Base-by-base conservation (phyloP, 331 rosid species). In the Rosa hybrid region DNA sequence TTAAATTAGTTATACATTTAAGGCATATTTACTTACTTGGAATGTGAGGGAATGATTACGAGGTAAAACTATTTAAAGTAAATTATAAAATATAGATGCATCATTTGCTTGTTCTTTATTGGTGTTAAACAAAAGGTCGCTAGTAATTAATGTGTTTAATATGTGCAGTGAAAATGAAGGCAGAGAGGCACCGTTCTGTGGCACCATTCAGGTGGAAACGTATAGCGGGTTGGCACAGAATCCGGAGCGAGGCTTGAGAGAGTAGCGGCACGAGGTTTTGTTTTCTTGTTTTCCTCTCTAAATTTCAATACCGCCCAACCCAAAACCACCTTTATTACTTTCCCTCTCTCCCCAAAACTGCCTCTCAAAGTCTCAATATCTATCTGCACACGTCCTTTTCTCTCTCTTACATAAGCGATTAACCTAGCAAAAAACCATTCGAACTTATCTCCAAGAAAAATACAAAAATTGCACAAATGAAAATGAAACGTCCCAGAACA, bases 121-220 rank as follows among this genome's bases (percentile, higher is more conserved):
- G 71, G 71, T 65, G 71, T 13, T 34, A 38, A 64, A 7, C 45
- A 65, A 16, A 63, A 63, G 41, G 68, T 27, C 1, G n/a, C 70
- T 6, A 23, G n/a, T 74, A 38, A 38, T 74, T 74, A 20, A 38
- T 74, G 39, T 74, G 49, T 38, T 65, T 16, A 57, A 42, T 34
- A 72, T 49, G 46, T 74, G 41, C 25, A 27, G 64, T 57, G 72
- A 69, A 71, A 17, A 42, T 69, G 38, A 20, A 79, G 63, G 27
- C 81, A 71, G 87, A 74, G 87, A 51, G 76, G 72, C 97, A 86
- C 98, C 98, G 98, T 64, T 81, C 8, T 42, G 21, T 54, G 6
- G 12, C 81, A 70, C 98, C 98, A 94, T 77, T 92, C 81, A 90
- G 77, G 74, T 46, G 23, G 20, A 45, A 89, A 90, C 98, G 88